Conservation (phyloP, 768 basidiomycete genomes). For the Scleroderma bovista region DNA sequence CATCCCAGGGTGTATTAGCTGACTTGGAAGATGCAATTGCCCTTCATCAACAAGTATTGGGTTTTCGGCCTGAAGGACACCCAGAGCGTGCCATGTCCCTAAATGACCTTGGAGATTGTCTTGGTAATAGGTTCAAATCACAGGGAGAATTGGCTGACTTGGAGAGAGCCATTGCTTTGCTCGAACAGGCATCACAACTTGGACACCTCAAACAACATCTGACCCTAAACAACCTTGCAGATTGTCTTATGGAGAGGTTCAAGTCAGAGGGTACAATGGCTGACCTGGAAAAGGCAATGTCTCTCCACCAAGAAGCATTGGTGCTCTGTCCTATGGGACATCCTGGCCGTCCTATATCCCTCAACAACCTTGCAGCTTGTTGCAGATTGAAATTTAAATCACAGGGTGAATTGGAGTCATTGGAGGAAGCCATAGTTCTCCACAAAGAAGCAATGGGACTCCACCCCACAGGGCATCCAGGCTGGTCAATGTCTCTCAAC, state of each 20-base stretch:
- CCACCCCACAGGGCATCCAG: not conserved
- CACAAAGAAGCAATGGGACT: constrained; percentile 10
- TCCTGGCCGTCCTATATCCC: not conserved
- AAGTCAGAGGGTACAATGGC: not conserved
- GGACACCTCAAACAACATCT: not conserved
- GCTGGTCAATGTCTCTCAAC: not conserved
- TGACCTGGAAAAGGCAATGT: not conserved
- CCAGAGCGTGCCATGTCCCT: not conserved
- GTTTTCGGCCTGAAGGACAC: not conserved
- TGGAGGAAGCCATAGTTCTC: constrained; percentile 15
- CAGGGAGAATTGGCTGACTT: not conserved
- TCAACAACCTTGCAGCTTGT: constrained; percentile 10
- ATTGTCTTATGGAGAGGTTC: not conserved
- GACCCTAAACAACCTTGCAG: constrained; percentile 9
- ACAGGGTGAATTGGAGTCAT: not conserved
- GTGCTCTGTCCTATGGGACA: not conserved
- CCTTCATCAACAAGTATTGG: not conserved
- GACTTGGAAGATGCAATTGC: not conserved
- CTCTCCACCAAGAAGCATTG: not conserved
- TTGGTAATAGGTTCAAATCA: not conserved
- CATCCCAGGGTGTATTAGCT: not conserved
- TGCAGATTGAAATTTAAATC: not conserved
- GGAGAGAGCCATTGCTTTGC: not conserved
- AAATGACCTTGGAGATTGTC: not conserved
- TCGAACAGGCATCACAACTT: not conserved